Evolutionary conservation across 2,329 filamentous ascomycete species (phyloP), one percentile per base, ranked within the genome.

Genomic region (Botrytis fragariae): DNA sequence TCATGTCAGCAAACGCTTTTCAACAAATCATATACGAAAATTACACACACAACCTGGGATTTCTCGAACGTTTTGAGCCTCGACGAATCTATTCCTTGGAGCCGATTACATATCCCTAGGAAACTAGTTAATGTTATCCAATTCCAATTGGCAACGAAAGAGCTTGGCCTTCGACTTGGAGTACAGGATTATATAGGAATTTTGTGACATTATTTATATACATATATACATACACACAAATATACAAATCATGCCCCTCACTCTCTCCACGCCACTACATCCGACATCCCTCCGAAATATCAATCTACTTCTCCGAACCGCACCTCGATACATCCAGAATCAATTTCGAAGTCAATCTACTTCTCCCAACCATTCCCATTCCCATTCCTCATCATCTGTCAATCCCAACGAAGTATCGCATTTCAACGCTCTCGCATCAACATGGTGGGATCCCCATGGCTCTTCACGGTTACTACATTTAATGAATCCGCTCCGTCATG

Each of bases 361-460:
- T 62, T 81, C 82, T 62, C 76, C 76, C 14, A 74, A 81, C 64
- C 81, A 82, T 64, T 90, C 51, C 7, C 81, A 82, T 64, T 90
- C 51, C 7, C 81, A 82, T 63, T 90, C 51, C n/a, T 57, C n/a
- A 18, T 57, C 92, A 65, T 94, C 93, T 72, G 93, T 99, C 83
- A 97, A 97, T 79, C 88, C 93, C 71, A 89, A 91, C 77, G 95
- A 99, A 85, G 90, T 99, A 76, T 93, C 92, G 29, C 96, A 99
- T 85, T 99, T 99, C 88, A 94, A 94, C 80, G 90, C 90, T 76
- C 93, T 99, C 79, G 96, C 96, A 77, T 93, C 93, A 77, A 92
- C 92, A 79, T 99, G 96, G 96, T 99, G 96, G 96, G 95, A 98
- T 83, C 93, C 95, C 1, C 91, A 97, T 81, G 96, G 96, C 69